Base-by-base conservation (phyloP, 1,284 basidiomycete genomes). In the Ganoderma lingzhi region DNA sequence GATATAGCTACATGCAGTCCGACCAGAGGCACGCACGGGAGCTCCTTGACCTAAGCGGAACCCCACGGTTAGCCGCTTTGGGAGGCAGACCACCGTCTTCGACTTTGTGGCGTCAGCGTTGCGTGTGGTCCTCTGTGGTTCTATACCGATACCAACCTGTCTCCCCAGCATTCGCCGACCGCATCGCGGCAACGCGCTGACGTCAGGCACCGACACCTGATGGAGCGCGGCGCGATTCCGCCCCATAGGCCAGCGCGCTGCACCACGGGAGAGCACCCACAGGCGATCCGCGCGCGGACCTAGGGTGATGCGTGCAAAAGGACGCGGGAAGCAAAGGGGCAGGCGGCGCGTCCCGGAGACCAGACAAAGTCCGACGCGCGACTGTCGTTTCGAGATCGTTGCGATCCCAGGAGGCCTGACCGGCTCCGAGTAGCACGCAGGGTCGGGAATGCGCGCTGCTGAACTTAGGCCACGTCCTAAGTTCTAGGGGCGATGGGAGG, bases 51-150 rank as follows among this genome's bases (percentile, higher is more conserved):
- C 56, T 12, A 59, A 39, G 32, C 56, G 8, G 35, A n/a, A 23
- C 32, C 56, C 35, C 35, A 14, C 4, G 17, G n/a, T n/a, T 12
- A 35, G 35, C 56, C 30, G 19, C 56, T 59, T 32, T 39, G 35
- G 56, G 30, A 32, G 30, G 32, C 6, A 14, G 15, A n/a, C 35
- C 35, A 23, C 56, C 56, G 35, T 39, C 35, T 59, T 37, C 32
- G 56, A 35, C 56, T 10, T 37, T 39, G 56, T 32, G 53, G 32
- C 53, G 53, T 28, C 53, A 56, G 17, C 53, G 51, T 56, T 35
- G 53, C 32, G 53, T 56, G 56, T 35, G 32, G 56, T 59, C 39
- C 56, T 30, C 28, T 56, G 56, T 35, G 32, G 56, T 59, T 59
- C 56, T 30, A 59, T 59, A 35, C 35, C 35, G 56, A 59, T 19